A percentile compares a stretch with the other conserved stretches of the same genome.
phyloP scores from a whole-genome alignment of 2,329 filamentous ascomycete species.

The Moelleriella libera region DNA sequence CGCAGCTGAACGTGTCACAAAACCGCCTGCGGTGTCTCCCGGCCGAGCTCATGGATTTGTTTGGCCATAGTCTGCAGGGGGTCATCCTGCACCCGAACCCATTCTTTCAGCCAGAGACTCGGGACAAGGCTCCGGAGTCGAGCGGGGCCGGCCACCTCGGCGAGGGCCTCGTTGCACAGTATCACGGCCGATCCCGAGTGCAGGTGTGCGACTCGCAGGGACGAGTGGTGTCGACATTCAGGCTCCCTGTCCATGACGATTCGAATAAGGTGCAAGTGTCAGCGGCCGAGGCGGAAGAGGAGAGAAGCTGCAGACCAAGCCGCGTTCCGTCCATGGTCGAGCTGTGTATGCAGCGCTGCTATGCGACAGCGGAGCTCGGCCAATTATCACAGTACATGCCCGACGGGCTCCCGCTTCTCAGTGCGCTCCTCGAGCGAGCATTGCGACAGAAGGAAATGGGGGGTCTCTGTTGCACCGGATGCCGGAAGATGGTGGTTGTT shows the following conservation, averaged over 20 bases:
- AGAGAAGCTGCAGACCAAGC: constrained; percentile 8
- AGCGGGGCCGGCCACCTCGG: neutral
- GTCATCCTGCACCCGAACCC: constrained; percentile 51
- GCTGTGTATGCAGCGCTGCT: constrained; percentile 31
- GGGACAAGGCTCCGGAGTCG: neutral
- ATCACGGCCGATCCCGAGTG: constrained; percentile 15
- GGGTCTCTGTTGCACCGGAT: constrained; percentile 36
- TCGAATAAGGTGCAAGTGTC: constrained; percentile 10
- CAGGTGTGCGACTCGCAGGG: constrained; percentile 17
- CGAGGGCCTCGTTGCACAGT: constrained; percentile 11
- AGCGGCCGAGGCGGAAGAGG: neutral
- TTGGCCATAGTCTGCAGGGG: constrained; percentile 32
- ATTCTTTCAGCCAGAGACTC: constrained; percentile 29
- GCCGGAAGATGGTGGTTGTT: constrained; percentile 31
- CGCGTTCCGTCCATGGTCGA: constrained; percentile 37
- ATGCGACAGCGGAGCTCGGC: constrained; percentile 24
- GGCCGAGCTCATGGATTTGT: constrained; percentile 44
- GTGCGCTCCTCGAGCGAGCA: constrained; percentile 24
- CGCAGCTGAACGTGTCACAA: constrained; percentile 50
- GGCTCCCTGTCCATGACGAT: constrained; percentile 10
- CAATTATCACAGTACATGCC: constrained; percentile 29
- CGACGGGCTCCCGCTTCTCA: constrained; percentile 24
- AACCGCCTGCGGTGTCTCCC: constrained; percentile 49
- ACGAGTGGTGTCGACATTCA: constrained; percentile 14
- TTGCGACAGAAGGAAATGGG: constrained; percentile 29